These are phyloP conservation scores for Crithidia mellificae DNA, from an alignment of 208 protist species.

Conservation along the genomic window DNA sequence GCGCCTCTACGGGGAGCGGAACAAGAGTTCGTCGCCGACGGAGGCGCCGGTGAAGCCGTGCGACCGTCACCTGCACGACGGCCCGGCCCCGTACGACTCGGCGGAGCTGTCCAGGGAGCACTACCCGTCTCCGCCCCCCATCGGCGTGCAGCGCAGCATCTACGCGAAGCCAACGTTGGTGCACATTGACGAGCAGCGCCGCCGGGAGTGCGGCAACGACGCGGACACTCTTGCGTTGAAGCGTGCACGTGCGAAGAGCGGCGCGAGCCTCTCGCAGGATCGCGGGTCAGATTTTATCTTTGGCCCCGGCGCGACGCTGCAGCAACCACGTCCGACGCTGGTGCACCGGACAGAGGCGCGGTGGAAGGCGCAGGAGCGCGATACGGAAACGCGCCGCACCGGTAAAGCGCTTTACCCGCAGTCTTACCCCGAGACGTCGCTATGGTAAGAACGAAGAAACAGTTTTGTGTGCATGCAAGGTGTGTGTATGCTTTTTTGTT, in stretches of 20 bases:
- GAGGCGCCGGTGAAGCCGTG: conserved; percentile 16
- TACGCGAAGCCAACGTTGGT: conserved; percentile 39
- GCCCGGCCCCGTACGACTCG: conserved; percentile 47
- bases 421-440: conserved; percentile 53
- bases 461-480: too few species aligned
- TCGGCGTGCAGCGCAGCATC: conserved; percentile 49
- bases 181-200: conserved; percentile 30
- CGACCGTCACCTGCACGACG: conserved; percentile 37
- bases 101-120: conserved; percentile 37
- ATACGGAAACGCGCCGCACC: conserved; percentile 40
- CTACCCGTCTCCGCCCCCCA: conserved; percentile 67
- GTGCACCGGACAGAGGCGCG: conserved; percentile 48
- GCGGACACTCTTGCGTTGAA: conserved; percentile 49
- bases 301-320: conserved; percentile 21
- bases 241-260: conserved; percentile 46
- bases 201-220: conserved; percentile 33
- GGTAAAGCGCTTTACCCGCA: conserved; percentile 57
- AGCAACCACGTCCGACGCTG: conserved; percentile 34
- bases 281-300: conserved; percentile 53
- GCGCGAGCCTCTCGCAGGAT: conserved; percentile 28
- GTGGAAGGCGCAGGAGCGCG: conserved; percentile 48
- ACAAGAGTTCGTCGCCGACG: conserved; percentile 31
- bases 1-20: conserved; percentile 40
- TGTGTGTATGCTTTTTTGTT: too few species aligned
- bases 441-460: conserved; percentile 55